These are phyloP conservation scores for Perkinsus marinus DNA, from an alignment of 169 alveolate species.

Conservation along the genomic window DNA sequence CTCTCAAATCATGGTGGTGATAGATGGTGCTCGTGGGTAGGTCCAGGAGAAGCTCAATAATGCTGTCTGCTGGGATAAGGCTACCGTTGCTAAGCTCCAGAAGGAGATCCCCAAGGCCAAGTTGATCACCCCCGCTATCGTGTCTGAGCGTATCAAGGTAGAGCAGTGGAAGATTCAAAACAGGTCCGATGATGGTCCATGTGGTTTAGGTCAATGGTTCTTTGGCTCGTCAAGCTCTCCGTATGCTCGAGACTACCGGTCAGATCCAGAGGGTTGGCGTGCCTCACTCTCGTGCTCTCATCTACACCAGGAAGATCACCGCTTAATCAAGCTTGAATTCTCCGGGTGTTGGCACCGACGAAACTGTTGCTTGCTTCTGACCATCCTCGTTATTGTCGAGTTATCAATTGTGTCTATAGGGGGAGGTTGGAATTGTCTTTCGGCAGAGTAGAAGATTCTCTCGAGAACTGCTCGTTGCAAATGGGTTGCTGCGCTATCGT, in stretches of 20 bases:
- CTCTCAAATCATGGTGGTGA: not conserved
- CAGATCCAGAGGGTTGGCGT: constrained; percentile 26
- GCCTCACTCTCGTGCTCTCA: constrained; percentile 27
- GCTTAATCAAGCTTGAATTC: not conserved
- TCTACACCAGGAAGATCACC: constrained; percentile 15
- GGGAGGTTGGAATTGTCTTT: not conserved
- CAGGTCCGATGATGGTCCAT: not conserved
- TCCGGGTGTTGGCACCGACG: not conserved
- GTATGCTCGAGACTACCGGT: constrained; percentile 15
- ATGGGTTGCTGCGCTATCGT: not conserved
- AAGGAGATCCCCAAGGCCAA: constrained; percentile 77
- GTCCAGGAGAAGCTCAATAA: constrained; percentile 85
- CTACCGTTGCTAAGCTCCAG: constrained; percentile 66
- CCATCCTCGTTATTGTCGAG: not conserved
- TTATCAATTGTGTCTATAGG: not conserved
- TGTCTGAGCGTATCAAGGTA: constrained; percentile 76
- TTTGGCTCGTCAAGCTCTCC: constrained; percentile 31
- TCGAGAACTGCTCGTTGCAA: not conserved
- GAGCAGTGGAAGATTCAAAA: too few species aligned
- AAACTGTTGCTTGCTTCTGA: not conserved
- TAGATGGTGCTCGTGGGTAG: constrained; percentile 74
- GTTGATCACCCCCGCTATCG: constrained; percentile 74
- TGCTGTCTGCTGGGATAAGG: constrained; percentile 82
- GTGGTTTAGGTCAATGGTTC: constrained; percentile 20
- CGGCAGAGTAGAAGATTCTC: not conserved